phyloP scores from a whole-genome alignment of 371 early-diverging fungal genomes.

The Mortierella sp. region DNA sequence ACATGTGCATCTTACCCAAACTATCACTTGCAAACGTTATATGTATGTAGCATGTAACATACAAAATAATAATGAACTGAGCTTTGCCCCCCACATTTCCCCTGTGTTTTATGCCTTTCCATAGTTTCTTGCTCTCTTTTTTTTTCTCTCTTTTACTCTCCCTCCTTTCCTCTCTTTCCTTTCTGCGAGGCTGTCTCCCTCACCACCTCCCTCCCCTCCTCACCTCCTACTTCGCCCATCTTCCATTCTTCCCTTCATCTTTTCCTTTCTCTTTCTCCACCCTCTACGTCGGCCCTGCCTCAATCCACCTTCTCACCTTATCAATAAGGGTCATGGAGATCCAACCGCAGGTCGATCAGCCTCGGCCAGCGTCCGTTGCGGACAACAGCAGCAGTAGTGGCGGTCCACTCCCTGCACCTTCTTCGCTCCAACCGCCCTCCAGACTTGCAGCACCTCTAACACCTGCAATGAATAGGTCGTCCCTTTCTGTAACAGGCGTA shows the following conservation, averaged over 20 bases:
- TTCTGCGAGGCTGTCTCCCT: background rate
- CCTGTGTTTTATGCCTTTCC: background rate
- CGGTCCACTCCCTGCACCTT: background rate
- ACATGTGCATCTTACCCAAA: too few species aligned
- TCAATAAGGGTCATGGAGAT: background rate
- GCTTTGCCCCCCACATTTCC: background rate
- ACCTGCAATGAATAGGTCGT: background rate
- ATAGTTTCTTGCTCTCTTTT: conserved; percentile 1
- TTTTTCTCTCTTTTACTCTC: background rate
- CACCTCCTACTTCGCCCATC: too few species aligned
- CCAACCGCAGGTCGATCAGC: background rate
- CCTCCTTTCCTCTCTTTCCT: background rate
- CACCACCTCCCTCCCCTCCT: background rate
- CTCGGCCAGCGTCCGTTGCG: background rate
- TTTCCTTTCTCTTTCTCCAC: background rate
- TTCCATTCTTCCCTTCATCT: too few species aligned
- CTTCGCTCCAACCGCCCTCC: conserved; percentile 3
- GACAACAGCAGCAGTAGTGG: background rate
- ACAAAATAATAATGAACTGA: too few species aligned
- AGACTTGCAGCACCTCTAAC: background rate
- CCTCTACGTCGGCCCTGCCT: background rate
- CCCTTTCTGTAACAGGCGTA: background rate
- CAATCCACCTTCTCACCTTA: background rate
- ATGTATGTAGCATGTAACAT: too few species aligned
- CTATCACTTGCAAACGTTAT: too few species aligned